Evolutionary conservation across 2,329 filamentous ascomycete species (phyloP).

Genomic region (Fusarium sacchari): DNA sequence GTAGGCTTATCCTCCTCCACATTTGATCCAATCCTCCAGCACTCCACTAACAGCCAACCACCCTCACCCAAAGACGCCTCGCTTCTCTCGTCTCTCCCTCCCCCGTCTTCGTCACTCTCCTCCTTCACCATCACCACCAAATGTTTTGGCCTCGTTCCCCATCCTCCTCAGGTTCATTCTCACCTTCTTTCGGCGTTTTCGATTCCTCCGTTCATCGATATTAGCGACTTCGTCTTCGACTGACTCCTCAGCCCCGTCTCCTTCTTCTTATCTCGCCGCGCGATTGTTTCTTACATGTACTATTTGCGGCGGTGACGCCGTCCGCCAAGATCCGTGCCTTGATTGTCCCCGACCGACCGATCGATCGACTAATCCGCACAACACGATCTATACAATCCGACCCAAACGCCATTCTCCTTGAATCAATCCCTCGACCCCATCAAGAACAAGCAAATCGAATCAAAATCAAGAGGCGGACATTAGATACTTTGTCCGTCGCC

Average conservation of each 20-base stretch:
- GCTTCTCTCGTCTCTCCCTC: conserved; percentile 25
- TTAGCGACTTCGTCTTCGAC: background rate
- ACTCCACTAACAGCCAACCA: conserved; percentile 12
- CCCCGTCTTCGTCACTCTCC: conserved; percentile 27
- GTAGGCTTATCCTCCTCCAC: conserved; percentile 33
- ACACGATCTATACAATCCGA: conserved; percentile 25
- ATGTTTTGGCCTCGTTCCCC: conserved; percentile 12
- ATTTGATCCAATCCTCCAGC: conserved; percentile 11
- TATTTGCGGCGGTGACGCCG: conserved; percentile 45
- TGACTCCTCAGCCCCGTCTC: background rate
- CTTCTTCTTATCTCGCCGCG: conserved; percentile 24
- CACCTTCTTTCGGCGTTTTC: conserved; percentile 21
- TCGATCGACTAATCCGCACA: conserved; percentile 33
- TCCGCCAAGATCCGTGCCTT: conserved; percentile 38
- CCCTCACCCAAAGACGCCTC: conserved; percentile 3
- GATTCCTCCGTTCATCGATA: conserved; percentile 11
- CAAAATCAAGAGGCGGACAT: background rate
- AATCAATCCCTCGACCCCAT: background rate
- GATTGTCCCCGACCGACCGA: conserved; percentile 30
- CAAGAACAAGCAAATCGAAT: background rate
- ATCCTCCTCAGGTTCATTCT: conserved; percentile 8
- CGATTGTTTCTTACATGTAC: conserved; percentile 44
- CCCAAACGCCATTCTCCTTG: conserved; percentile 22
- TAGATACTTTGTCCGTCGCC: conserved; percentile 2
- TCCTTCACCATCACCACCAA: conserved; percentile 15